Evolutionary conservation across 2,329 filamentous ascomycete genomes (phyloP).

Genomic region (Fusarium robinianum): DNA sequence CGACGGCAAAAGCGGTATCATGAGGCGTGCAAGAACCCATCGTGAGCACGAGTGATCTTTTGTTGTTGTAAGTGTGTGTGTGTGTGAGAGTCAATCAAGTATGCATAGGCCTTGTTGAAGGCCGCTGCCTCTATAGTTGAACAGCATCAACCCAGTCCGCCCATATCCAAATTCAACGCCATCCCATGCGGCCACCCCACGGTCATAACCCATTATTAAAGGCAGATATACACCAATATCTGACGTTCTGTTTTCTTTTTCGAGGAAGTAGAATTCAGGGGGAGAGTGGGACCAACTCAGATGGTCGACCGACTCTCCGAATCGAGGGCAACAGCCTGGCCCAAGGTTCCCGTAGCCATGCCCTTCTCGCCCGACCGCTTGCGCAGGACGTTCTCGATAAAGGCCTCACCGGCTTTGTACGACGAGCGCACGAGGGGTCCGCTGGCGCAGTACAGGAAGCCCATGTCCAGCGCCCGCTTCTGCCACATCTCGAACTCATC

Average conservation of each 20-base stretch:
- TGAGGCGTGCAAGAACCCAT: conserved; percentile 14
- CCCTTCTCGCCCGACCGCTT: conserved; percentile 65
- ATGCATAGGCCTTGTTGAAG: conserved; percentile 38
- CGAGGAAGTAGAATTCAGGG: conserved; percentile 6
- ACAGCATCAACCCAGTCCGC: conserved; percentile 21
- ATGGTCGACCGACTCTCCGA: conserved; percentile 35
- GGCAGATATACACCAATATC: too few species aligned
- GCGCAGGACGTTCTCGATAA: conserved; percentile 96
- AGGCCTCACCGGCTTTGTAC: conserved; percentile 97
- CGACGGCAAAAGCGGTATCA: too few species aligned
- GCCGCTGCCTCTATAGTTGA: conserved; percentile 37
- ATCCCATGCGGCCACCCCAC: conserved; percentile 31
- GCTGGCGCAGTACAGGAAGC: conserved; percentile 94
- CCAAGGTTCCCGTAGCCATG: conserved; percentile 41
- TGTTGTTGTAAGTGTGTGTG: conserved; percentile 20
- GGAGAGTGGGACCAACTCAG: conserved; percentile 17
- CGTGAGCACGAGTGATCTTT: conserved; percentile 8
- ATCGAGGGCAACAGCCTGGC: conserved; percentile 48
- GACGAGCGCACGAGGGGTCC: conserved; percentile 91
- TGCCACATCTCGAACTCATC: conserved; percentile 91
- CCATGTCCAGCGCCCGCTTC: conserved; percentile 86
- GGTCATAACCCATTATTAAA: conserved; percentile 34
- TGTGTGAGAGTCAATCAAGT: too few species aligned
- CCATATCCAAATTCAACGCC: conserved; percentile 33
- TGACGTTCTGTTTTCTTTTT: conserved; percentile 23